Base-by-base conservation (phyloP, 2,329 filamentous ascomycete genomes). In the Laburnicola sp. region DNA sequence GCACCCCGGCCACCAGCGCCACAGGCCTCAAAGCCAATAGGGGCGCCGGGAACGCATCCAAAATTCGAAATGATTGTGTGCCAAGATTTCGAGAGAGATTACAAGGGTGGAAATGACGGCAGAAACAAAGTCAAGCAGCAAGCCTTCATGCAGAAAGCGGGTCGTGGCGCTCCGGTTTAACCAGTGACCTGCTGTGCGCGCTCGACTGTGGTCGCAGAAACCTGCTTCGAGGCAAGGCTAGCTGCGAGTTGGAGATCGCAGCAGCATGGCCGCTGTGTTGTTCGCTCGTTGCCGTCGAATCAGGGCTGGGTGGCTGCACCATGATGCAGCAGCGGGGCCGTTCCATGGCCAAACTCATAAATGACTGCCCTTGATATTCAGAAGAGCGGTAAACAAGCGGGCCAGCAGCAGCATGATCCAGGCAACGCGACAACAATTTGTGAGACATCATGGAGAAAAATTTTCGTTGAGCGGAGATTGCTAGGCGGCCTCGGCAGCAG, bases 21-120 rank as follows among this genome's bases (percentile, higher is more conserved):
- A 55, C 59, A 56, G 45, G 65, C 62, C 58, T 63, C 45, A 26
- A 23, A 51, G 52, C 69, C 68, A 72, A 71, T 71, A 51, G 59
- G 58, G 62, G 54, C 16, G 23, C 37, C 38, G 21, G 48, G 23
- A 52, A 53, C 49, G 52, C 46, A 39, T 47, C 58, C 57, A 64
- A 71, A 69, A 69, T 69, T 64, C 63, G 53, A 67, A 62, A 63
- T 66, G 54, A 65, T 63, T 70, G 68, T 71, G 68, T 60, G 62
- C 58, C 59, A 61, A 64, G 59, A 59, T 42, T 58, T 58, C 41
- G 47, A 40, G 62, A 68, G 59, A 68, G 53, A 68, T 64, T 66
- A 52, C 60, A 69, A 59, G 63, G 60, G 54, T 57, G 54, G 59
- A 51, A 59, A 56, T 56, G 59, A 67, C 60, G 60, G 61, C 54